Evolutionary conservation across 768 basidiomycete species (phyloP), one percentile per base, ranked within the genome.

Genomic region (Phaeolepiota aurea): DNA sequence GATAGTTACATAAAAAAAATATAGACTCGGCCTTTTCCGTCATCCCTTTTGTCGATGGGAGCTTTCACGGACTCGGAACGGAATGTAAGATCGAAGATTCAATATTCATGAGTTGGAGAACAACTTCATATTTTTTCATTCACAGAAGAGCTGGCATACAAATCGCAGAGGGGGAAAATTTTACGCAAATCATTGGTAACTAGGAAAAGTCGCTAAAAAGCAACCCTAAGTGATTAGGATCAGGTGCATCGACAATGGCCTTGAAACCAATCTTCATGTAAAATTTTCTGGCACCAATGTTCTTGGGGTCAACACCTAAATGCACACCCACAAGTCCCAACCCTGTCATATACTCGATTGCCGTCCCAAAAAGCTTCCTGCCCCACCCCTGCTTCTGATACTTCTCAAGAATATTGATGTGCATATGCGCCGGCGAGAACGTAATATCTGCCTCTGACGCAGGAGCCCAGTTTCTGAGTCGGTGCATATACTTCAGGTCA

Each of bases 371-470:
- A 48, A 88, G 55, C 54, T 59, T 75, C 53, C 67, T 69, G n/a
- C 85, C 86, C 76, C 77, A 84, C 16, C 84, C 84, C 45, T 71
- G 71, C 41, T 73, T 63, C 55, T 84, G 84, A 54, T 83, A 75
- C 32, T 65, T 66, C 18, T 77, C 70, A 50, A 87, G 53, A 41
- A 88, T 75, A 48, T 89, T 65, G 51, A 88, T 79, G 54, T 89
- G 86, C 48, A 88, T 47, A 57, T 88, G 84, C 5, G 85, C 85
- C 9, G 77, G 72, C 13, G 84, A 78, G 53, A 81, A 83, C 3
- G 66, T 59, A 44, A 85, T 62, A 46, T 71, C 72, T n/a, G 71
- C 66, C 5, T 75, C 71, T 12, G 72, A 56, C 1, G 76, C 71
- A 5, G 56, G 61, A 25, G 62, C 51, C 62, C 67, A 69, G 14